Base-by-base conservation (phyloP, 208 protist species). In the Phytomonas sp. region DNA sequence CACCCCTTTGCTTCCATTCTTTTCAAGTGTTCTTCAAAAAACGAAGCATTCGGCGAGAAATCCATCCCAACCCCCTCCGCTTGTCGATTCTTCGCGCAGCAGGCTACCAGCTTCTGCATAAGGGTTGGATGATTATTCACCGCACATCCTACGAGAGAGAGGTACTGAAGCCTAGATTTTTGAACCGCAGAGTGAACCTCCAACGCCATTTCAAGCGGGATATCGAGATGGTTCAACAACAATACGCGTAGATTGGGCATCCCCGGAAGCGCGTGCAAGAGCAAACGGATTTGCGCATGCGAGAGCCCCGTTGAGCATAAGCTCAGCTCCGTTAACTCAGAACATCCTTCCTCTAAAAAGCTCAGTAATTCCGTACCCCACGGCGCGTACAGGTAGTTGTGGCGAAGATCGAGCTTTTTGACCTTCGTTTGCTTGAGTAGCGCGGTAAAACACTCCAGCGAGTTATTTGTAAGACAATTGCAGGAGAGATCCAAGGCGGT, bases 401-500 rank as follows among this genome's bases (percentile, higher is more conserved):
- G 86, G 23, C 86, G 90, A 45, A 95, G 72, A 72, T 80, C 85
- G 0, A 95, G 64, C 49, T 78, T 69, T 29, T 45, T 56, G 16
- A 95, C 65, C 52, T 64, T 67, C 4, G 90, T 93, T 8, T 77
- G 76, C 5, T 63, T 67, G 12, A 95, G 67, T 10, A 86, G 40
- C 56, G 76, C 73, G 26, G 82, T 66, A 16, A 95, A 59, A 79
- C 78, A 82, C 65, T 75, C 71, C 14, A 86, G 71, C 32, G 86
- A 88, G 19, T 34, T 60, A 14, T 68, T 62, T 34, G 72, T 72
- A 14, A 95, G 71, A 16, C 40, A 71, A 66, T 95, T 95, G 73
- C 84, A 92, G n/a, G 83, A 81, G 30, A 95, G 73, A 67, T 93
- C 81, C 5, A 95, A 73, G n/a, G 72, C 69, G 32, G 64, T 63